Conservation (phyloP, 1,284 basidiomycete genomes). For the Leccinum pachyderme region DNA sequence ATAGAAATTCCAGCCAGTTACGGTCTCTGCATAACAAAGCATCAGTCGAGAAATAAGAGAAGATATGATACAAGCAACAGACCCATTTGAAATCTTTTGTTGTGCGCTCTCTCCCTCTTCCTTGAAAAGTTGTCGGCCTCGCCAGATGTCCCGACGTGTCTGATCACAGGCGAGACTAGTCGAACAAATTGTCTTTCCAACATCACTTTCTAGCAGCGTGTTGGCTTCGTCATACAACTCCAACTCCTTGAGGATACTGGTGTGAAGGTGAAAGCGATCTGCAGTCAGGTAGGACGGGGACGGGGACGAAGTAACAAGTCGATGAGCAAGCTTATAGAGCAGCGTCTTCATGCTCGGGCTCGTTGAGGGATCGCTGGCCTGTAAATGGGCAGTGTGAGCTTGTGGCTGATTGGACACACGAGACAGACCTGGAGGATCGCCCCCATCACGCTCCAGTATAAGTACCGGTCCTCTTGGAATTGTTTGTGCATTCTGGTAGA, state of each 20-base stretch:
- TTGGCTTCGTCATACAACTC: constrained; percentile 67
- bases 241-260: constrained; percentile 69
- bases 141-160: constrained; percentile 68
- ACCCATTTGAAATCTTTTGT: constrained; percentile 58
- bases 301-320: constrained; percentile 59
- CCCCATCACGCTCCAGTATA: constrained; percentile 82
- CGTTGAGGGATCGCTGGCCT: constrained; percentile 67
- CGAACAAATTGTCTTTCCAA: constrained; percentile 63
- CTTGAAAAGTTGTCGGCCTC: constrained; percentile 47
- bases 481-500: constrained; percentile 77
- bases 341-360: constrained; percentile 59
- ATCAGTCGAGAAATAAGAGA: constrained; percentile 11
- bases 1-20: constrained; percentile 82
- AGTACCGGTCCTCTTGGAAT: constrained; percentile 74
- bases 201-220: constrained; percentile 64
- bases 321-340: constrained; percentile 68
- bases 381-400: constrained; percentile 14
- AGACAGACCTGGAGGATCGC: constrained; percentile 69
- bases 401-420: constrained; percentile 1
- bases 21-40: constrained; percentile 53
- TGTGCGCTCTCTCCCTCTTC: constrained; percentile 62
- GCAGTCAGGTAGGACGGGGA: constrained; percentile 61
- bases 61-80: constrained; percentile 1
- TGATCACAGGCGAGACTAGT: constrained; percentile 75
- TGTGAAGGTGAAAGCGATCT: constrained; percentile 75